Conservation (phyloP, 495 filamentous ascomycete genomes). For the Aspergillus ellipticus region DNA sequence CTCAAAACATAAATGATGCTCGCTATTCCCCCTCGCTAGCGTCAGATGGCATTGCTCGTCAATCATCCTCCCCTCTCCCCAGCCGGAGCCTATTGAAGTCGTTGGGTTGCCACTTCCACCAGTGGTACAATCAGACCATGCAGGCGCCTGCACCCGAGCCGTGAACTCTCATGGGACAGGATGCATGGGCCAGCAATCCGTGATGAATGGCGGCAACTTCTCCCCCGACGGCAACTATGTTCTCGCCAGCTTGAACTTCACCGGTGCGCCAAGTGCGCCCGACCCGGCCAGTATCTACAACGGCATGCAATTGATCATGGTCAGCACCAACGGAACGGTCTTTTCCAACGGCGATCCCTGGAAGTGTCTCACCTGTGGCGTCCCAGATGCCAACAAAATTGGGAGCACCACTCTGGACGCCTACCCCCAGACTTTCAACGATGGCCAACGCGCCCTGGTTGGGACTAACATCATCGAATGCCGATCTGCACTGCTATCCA, state of each 20-base stretch:
- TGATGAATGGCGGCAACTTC: slow-evolving; percentile 19
- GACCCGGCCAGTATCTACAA: slow-evolving; percentile 18
- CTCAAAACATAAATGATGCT: background rate
- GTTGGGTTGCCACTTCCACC: slow-evolving; percentile 21
- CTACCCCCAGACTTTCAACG: slow-evolving; percentile 18
- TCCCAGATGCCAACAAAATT: slow-evolving; percentile 7
- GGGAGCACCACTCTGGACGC: slow-evolving; percentile 8
- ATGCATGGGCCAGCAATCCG: slow-evolving; percentile 12
- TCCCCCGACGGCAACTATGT: slow-evolving; percentile 21
- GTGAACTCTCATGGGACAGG: slow-evolving; percentile 19
- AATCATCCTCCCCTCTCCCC: background rate
- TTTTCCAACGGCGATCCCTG: slow-evolving; percentile 20
- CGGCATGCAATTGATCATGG: slow-evolving; percentile 19
- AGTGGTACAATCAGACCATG: slow-evolving; percentile 9
- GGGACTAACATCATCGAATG: slow-evolving; percentile 21
- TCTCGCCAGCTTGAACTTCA: slow-evolving; percentile 17
- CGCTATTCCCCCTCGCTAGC: background rate
- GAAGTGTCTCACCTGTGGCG: slow-evolving; percentile 24
- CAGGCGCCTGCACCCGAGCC: slow-evolving; percentile 12
- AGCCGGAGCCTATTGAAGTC: slow-evolving; percentile 16
- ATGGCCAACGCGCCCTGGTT: slow-evolving; percentile 14
- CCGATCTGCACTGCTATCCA: slow-evolving; percentile 5
- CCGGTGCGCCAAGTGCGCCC: slow-evolving; percentile 19
- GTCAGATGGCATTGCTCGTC: background rate
- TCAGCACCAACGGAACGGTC: slow-evolving; percentile 14